Base-by-base conservation (phyloP, 257 asterid genomes). In the Forsythia suspensa region DNA sequence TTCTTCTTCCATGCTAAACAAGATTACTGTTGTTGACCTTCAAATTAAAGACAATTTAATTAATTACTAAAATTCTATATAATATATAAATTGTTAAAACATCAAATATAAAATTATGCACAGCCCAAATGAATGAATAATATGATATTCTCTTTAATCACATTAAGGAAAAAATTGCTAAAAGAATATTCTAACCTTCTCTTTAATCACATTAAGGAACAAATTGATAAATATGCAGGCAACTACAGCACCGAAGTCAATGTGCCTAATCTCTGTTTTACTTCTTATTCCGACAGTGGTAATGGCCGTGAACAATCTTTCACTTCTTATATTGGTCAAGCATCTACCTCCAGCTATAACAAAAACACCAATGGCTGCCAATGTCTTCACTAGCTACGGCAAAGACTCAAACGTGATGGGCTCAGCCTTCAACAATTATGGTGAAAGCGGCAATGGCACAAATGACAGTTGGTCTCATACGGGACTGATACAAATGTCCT, bases 311-410 rank as follows among this genome's bases (percentile, higher is more conserved):
- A 76, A 2, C 98, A 92, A 5, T 21, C 81, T 0, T 93, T 95
- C 87, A 61, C 77, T 0, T 0, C 20, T 0, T 95, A 95, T 86
- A 51, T 89, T 41, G 7, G 63, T 0, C 65, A 81, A 0, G 88
- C 94, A 16, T 93, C 89, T 74, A 78, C 96, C 83, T 74, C 84
- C 43, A 91, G 86, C 87, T 93, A 95, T 77, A 98, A 93, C 36
- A 89, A 93, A 70, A 86, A 85, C 76, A 93, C 88, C 29, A 93
- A 91, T 39, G 96, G 91, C 92, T 20, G 72, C 24, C 74, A 88
- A 86, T 36, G 84, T 20, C 6, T 95, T 95, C 92, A 61, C 76
- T 34, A 75, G 86, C 88, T 95, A 95, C 80, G 97, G 92, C 5
- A 86, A 83, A 0, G 73, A 80, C 21, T 75, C 99, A 2, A 95